Evolutionary conservation across 805 yeast species (phyloP).

Genomic region (Yamadazyma phyllophila): DNA sequence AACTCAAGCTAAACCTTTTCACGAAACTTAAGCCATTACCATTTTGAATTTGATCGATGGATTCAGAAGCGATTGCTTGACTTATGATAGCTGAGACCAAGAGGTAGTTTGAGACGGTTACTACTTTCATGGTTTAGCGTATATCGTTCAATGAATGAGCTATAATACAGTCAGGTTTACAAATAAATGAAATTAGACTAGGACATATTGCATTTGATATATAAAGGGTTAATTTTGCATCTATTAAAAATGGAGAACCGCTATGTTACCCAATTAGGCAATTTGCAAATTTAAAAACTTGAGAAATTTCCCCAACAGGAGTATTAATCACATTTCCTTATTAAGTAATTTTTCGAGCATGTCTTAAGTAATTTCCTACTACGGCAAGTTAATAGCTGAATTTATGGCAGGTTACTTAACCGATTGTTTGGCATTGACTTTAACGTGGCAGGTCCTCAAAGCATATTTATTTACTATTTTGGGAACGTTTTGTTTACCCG

Average conservation of each 20-base stretch:
- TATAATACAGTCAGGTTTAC: conserved; percentile 5
- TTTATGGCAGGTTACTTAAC: neutral
- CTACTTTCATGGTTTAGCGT: conserved; percentile 21
- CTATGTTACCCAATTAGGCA: conserved; percentile 7
- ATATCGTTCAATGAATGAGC: neutral
- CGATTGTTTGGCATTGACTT: conserved; percentile 1
- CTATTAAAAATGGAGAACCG: conserved; percentile 4
- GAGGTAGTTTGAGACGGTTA: conserved; percentile 22
- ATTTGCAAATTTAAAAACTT: conserved; percentile 2
- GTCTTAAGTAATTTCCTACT: conserved; percentile 3
- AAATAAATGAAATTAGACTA: conserved; percentile 1
- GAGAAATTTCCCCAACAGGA: conserved; percentile 7
- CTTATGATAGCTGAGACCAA: conserved; percentile 25
- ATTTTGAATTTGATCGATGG: neutral
- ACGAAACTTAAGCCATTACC: conserved; percentile 8
- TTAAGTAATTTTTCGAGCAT: neutral
- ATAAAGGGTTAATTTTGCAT: conserved; percentile 8
- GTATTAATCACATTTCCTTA: conserved; percentile 1
- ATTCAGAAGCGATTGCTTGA: conserved; percentile 14
- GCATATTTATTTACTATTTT: conserved; percentile 4
- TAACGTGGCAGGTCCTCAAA: conserved; percentile 2
- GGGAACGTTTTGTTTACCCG: neutral
- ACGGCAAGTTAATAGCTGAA: conserved; percentile 4
- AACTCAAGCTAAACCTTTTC: conserved; percentile 16
- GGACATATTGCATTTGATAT: conserved; percentile 7